phyloP scores from a whole-genome alignment of 2,329 filamentous ascomycete species.

The Reticulascus tulasneorum region DNA sequence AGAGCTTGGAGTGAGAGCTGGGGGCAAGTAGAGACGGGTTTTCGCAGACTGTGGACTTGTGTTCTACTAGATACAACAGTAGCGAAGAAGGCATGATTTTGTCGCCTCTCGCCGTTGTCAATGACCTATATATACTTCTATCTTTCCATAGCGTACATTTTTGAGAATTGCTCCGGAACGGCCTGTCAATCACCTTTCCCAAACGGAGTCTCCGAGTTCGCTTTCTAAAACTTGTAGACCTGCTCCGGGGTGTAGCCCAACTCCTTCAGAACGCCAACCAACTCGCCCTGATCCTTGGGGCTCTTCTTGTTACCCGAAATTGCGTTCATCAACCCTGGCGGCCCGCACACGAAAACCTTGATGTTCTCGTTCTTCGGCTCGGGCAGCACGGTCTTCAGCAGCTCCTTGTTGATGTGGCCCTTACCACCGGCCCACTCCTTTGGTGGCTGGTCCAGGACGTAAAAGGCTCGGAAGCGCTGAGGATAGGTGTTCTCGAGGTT shows the following conservation, averaged over 20 bases:
- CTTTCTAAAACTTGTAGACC: constrained; percentile 82
- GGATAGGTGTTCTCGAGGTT: constrained; percentile 93
- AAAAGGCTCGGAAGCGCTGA: constrained; percentile 91
- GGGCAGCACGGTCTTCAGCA: constrained; percentile 90
- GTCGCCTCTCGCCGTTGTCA: too few relatives aligned
- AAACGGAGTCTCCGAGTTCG: background rate
- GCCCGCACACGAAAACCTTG: constrained; percentile 96
- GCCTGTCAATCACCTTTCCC: background rate
- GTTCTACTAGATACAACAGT: too few relatives aligned
- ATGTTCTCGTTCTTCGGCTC: constrained; percentile 89
- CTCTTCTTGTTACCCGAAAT: constrained; percentile 87
- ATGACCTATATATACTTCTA: background rate
- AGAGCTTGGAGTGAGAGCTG: too few relatives aligned
- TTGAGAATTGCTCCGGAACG: too few relatives aligned
- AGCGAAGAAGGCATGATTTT: too few relatives aligned
- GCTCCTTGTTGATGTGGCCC: constrained; percentile 83
- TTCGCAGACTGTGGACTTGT: too few relatives aligned
- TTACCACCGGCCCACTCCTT: constrained; percentile 72
- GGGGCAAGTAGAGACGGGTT: too few relatives aligned
- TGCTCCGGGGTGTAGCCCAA: constrained; percentile 69
- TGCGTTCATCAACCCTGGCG: constrained; percentile 88
- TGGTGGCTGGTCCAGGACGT: constrained; percentile 81
- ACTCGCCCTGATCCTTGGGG: constrained; percentile 90
- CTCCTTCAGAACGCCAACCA: constrained; percentile 76
- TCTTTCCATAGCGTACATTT: too few relatives aligned